A percentile compares a stretch with the other conserved stretches of the same genome.
Evolutionary conservation across 352 stramenopile species (phyloP).

Genomic region (Globisporangium emineosum): DNA sequence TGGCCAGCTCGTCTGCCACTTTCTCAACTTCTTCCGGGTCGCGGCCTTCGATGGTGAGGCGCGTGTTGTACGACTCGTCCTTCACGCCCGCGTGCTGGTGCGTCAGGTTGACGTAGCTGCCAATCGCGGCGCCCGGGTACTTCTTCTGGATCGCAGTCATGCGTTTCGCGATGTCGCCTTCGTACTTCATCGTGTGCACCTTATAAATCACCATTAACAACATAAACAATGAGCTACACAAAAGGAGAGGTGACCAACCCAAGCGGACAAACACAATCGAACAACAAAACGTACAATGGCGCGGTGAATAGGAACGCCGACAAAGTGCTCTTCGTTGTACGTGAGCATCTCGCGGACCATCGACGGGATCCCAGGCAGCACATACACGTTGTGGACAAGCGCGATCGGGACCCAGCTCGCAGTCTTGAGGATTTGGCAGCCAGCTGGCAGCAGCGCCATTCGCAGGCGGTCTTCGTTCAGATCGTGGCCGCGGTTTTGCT

Average conservation of each 20-base stretch:
- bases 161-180: constrained; percentile 62
- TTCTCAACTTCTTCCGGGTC: constrained; percentile 48
- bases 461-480: constrained; percentile 70
- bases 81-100: constrained; percentile 48
- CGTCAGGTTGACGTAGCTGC: constrained; percentile 83
- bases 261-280: background rate
- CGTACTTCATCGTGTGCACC: constrained; percentile 63
- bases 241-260: constrained; percentile 4
- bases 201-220: too few relatives aligned
- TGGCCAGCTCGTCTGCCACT: constrained; percentile 41
- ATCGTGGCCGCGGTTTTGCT: constrained; percentile 27
- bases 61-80: constrained; percentile 66
- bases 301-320: constrained; percentile 73
- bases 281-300: constrained; percentile 46
- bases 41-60: constrained; percentile 63
- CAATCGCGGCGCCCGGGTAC: constrained; percentile 67
- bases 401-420: constrained; percentile 74
- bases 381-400: constrained; percentile 80
- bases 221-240: constrained; percentile 12
- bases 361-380: constrained; percentile 77
- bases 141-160: constrained; percentile 66
- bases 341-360: constrained; percentile 84
- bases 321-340: constrained; percentile 73
- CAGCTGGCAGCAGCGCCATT: constrained; percentile 67
- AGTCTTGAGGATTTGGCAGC: constrained; percentile 51